phyloP scores from a whole-genome alignment of 2,329 filamentous ascomycete genomes.

The Xylariaceae sp. region DNA sequence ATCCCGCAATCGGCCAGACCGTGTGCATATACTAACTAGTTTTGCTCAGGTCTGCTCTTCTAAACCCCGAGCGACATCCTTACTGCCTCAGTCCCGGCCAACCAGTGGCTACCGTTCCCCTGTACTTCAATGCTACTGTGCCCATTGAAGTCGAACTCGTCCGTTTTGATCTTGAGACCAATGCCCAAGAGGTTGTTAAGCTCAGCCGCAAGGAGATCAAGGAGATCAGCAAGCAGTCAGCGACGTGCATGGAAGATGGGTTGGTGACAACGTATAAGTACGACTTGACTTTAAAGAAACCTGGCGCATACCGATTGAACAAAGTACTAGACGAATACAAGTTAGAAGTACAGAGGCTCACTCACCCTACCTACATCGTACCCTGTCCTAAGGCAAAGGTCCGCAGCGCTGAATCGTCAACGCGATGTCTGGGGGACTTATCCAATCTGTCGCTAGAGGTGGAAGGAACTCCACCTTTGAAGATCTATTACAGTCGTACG shows the following conservation, averaged over 20 bases:
- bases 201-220: constrained; percentile 77
- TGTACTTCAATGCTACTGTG: constrained; percentile 91
- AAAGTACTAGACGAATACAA: constrained; percentile 93
- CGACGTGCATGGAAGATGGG: constrained; percentile 70
- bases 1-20: background rate
- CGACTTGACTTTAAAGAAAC: constrained; percentile 79
- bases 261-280: constrained; percentile 68
- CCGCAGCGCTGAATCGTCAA: constrained; percentile 63
- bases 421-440: constrained; percentile 85
- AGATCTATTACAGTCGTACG: constrained; percentile 88
- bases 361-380: constrained; percentile 82
- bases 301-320: constrained; percentile 84
- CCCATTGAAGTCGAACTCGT: constrained; percentile 89
- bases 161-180: constrained; percentile 83
- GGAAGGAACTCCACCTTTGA: constrained; percentile 86
- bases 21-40: constrained; percentile 38
- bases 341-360: constrained; percentile 82
- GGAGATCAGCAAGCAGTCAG: constrained; percentile 72
- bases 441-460: constrained; percentile 86
- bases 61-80: constrained; percentile 82
- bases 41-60: constrained; percentile 71
- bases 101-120: constrained; percentile 72
- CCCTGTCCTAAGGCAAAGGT: constrained; percentile 83
- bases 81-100: constrained; percentile 78
- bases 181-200: constrained; percentile 78